Conservation (phyloP, 805 yeast genomes). For the Starmerella tilneyi region DNA sequence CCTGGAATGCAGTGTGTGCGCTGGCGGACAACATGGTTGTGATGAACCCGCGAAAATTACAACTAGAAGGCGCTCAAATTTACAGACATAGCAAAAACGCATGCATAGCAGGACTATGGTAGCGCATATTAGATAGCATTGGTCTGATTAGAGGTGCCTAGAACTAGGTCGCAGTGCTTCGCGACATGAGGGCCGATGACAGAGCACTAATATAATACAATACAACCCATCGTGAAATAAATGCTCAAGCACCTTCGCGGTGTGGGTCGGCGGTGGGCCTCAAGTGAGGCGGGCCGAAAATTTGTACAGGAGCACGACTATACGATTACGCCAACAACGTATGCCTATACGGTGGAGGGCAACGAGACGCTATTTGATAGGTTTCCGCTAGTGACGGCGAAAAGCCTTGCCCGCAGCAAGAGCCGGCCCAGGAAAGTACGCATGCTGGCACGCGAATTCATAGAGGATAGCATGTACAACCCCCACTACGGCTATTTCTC, state of each 20-base stretch:
- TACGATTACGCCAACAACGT: conserved; percentile 31
- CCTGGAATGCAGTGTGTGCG: conserved; percentile 2
- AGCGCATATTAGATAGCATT: neutral
- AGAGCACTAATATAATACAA: no score
- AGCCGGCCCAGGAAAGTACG: conserved; percentile 51
- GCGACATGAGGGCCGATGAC: no score
- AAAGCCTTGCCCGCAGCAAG: conserved; percentile 31
- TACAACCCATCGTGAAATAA: no score
- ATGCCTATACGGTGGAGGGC: conserved; percentile 30
- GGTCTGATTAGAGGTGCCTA: no score
- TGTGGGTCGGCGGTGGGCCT: neutral
- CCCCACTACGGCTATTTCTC: conserved; percentile 76
- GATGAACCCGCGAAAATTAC: conserved; percentile 12
- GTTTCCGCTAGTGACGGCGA: conserved; percentile 37
- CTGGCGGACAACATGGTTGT: conserved; percentile 1
- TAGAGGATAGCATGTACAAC: conserved; percentile 75
- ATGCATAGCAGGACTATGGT: neutral
- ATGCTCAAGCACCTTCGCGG: neutral
- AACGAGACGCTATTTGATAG: conserved; percentile 35
- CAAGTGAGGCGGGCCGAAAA: conserved; percentile 2
- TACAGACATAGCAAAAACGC: neutral
- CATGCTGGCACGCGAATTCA: conserved; percentile 70
- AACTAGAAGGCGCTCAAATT: neutral
- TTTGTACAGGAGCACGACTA: conserved; percentile 30
- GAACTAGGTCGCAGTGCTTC: no score